Evolutionary conservation across 177 flowering plant genomes (phyloP).

Genomic region (Vitis hybrid): DNA sequence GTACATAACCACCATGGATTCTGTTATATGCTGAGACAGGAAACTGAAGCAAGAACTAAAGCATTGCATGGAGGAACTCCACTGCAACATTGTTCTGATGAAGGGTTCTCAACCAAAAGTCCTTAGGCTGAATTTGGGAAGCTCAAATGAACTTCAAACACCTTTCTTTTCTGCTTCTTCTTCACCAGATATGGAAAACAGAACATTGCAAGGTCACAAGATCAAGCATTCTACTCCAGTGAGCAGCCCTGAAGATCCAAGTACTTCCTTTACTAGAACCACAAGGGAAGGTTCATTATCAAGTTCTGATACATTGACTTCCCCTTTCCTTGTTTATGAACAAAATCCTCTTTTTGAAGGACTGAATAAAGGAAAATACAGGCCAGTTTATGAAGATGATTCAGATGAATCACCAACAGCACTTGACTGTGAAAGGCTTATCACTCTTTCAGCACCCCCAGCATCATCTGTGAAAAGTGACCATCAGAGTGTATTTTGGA

Average conservation of each 20-base stretch:
- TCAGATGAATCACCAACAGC: conserved; percentile 16
- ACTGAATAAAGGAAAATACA: conserved; percentile 24
- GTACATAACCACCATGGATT: conserved; percentile 1
- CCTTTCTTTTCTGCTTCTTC: conserved; percentile 57
- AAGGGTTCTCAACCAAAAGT: conserved; percentile 63
- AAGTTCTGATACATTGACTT: conserved; percentile 36
- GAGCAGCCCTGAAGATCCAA: conserved; percentile 77
- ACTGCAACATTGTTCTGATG: conserved; percentile 62
- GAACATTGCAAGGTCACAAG: conserved; percentile 26
- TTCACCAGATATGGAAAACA: conserved; percentile 33
- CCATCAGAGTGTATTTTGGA: conserved; percentile 37
- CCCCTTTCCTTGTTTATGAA: conserved; percentile 56
- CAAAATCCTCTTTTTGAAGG: conserved; percentile 73
- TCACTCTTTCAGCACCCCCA: conserved; percentile 22
- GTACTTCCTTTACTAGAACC: conserved; percentile 46
- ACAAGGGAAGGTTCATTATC: conserved; percentile 37
- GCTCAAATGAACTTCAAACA: conserved; percentile 46
- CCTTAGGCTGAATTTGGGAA: conserved; percentile 67
- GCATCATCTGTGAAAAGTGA: conserved; percentile 16
- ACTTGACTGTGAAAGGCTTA: conserved; percentile 24
- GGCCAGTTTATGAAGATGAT: conserved; percentile 14
- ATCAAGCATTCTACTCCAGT: conserved; percentile 77
- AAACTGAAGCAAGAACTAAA: conserved; percentile 68
- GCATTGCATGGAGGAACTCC: conserved; percentile 59
- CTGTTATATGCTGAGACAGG: conserved; percentile 36